Evolutionary conservation across 306 rosid genomes (phyloP).

Genomic region (Ziziphus jujuba): DNA sequence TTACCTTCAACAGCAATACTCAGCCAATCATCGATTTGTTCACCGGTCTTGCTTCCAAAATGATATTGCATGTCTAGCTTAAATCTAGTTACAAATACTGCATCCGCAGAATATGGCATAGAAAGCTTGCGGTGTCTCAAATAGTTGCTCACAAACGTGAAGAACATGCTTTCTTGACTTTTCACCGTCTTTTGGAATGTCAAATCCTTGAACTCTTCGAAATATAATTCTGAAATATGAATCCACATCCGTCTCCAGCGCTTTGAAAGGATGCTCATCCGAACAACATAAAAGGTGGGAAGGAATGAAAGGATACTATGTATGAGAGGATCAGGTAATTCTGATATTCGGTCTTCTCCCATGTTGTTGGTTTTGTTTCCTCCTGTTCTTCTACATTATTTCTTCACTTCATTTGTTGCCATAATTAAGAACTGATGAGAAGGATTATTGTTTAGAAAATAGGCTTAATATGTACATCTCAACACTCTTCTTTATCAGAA

Average conservation of each 20-base stretch:
- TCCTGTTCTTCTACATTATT: not conserved
- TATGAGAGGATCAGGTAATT: not conserved
- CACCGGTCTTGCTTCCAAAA: not conserved
- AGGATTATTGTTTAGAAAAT: no score
- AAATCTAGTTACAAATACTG: not conserved
- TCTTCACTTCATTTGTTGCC: no score
- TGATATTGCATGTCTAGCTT: not conserved
- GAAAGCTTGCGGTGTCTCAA: no score
- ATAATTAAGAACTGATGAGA: no score
- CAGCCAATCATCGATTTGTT: not conserved
- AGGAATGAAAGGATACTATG: conserved; percentile 3
- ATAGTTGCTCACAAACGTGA: no score
- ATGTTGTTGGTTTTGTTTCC: not conserved
- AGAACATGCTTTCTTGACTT: no score
- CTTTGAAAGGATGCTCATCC: conserved; percentile 1
- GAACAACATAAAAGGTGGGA: not conserved
- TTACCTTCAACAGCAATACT: conserved; percentile 4
- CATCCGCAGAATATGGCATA: no score
- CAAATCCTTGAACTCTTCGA: not conserved
- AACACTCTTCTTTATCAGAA: no score
- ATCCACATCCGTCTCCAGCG: not conserved
- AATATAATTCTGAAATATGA: not conserved
- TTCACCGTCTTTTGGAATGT: no score
- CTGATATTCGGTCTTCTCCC: not conserved
- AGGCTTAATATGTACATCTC: no score